These are phyloP conservation scores for Apophysomyces variabilis DNA, from an alignment of 371 early-diverging fungal species.

Conservation along the genomic window DNA sequence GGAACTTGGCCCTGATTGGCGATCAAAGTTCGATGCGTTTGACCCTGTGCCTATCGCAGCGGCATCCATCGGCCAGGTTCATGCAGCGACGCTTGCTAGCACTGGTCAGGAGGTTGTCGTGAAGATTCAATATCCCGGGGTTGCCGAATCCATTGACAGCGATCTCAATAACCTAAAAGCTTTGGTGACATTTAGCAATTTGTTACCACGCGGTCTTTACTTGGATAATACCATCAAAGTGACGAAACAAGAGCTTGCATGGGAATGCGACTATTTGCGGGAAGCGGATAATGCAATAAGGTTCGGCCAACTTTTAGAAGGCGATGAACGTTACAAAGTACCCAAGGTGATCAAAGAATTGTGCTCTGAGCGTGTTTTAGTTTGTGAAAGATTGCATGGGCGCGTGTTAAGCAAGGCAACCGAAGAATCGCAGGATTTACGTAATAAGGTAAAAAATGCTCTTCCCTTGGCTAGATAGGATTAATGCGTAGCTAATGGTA, in stretches of 20 bases:
- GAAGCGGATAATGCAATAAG: conserved; percentile 81
- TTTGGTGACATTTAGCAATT: conserved; percentile 75
- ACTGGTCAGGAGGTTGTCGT: conserved; percentile 76
- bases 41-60: conserved; percentile 88
- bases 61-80: conserved; percentile 97
- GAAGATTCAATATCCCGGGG: conserved; percentile 97
- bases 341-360: conserved; percentile 76
- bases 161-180: conserved; percentile 88
- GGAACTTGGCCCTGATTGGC: conserved; percentile 85
- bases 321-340: conserved; percentile 72
- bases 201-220: conserved; percentile 93
- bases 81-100: conserved; percentile 65
- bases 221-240: conserved; percentile 95
- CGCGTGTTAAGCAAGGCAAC: conserved; percentile 71
- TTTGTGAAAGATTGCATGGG: conserved; percentile 83
- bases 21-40: conserved; percentile 67
- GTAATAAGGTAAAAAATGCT: conserved; percentile 62
- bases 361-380: conserved; percentile 76
- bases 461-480: neutral
- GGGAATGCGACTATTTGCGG: conserved; percentile 93
- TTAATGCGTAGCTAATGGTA: neutral
- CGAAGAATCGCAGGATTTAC: conserved; percentile 64
- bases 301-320: conserved; percentile 68
- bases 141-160: conserved; percentile 84
- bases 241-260: conserved; percentile 87